Base-by-base conservation (phyloP, 164 flowering plant genomes). In the grape (Vitis vinifera) region DNA sequence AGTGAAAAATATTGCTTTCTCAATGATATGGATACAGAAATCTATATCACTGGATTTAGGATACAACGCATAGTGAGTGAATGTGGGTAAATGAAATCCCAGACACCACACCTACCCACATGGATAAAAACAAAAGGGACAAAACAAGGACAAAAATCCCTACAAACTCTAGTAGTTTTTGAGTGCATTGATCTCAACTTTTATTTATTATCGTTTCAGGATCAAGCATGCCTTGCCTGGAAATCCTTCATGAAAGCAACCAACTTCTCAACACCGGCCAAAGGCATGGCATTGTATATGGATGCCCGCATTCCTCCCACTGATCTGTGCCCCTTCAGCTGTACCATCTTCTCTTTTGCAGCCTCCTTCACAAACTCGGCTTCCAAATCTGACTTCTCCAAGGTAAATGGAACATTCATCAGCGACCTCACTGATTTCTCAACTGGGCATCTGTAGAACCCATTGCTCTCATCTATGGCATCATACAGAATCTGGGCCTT, bases 251-350 rank as follows among this genome's bases (percentile, higher is more conserved):
- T 95, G 84, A 93, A 95, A 75, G 86, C 91, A 62, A 93, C 98
- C 86, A 95, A 76, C 76, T 91, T 95, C 79, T 93, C 91, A 51
- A 95, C 97, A 2, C 99, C 99, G 73, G 93, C 97, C 75, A 87
- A 79, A 9, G 97, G 97, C 98, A 93, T 91, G 0, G 99, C 99
- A 80, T 96, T 96, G 72, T 91, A 96, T 27, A 96, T 96, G 1
- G 98, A 93, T 80, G 99, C 99, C 55, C 99, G 79, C 88, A 93
- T 89, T 3, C 99, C 98, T 14, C 99, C 99, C 8, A 96, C 99
- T 19, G 99, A 93, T 67, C 98, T 74, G 58, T 95, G 99, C 15
- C 99, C 98, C 85, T 96, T 96, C 29, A 96, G 92, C 81, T 91
- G 94, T 67, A 93, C 86, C 99, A 93, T 93, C 77, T 85, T 86